Conservation (phyloP, 1,139 yeast species). For the Diutina scorzettiae region DNA sequence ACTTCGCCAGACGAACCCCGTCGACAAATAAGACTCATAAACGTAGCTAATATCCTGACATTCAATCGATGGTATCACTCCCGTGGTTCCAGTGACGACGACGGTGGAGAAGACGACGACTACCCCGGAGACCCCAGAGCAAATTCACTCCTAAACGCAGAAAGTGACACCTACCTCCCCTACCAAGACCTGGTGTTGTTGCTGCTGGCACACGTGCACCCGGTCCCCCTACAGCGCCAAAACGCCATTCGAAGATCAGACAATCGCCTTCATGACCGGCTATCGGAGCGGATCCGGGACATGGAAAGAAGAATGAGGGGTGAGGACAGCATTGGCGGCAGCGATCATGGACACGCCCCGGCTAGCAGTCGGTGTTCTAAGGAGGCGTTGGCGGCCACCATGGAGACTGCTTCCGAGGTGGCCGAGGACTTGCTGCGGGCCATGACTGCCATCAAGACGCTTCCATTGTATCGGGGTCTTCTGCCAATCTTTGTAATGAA, state of each 20-base stretch:
- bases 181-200: constrained; percentile 2
- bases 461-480: neutral
- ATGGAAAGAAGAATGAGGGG: constrained; percentile 1
- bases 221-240: constrained; percentile 1
- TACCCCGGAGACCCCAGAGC: too few relatives aligned
- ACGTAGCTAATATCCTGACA: neutral
- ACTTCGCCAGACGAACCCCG: neutral
- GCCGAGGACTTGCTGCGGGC: neutral
- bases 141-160: too few relatives aligned
- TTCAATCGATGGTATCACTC: neutral
- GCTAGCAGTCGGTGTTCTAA: neutral
- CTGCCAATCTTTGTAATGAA: constrained; percentile 2
- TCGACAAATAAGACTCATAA: neutral
- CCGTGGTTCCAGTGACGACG: neutral
- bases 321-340: too few relatives aligned
- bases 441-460: neutral
- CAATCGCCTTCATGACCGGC: neutral
- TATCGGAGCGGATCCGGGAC: neutral
- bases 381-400: neutral
- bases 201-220: neutral
- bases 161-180: neutral
- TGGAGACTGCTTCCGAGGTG: neutral
- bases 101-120: neutral
- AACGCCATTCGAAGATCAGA: constrained; percentile 1
- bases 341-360: too few relatives aligned